Base-by-base conservation (phyloP, 169 alveolate species). In the Eimeria sp. region DNA sequence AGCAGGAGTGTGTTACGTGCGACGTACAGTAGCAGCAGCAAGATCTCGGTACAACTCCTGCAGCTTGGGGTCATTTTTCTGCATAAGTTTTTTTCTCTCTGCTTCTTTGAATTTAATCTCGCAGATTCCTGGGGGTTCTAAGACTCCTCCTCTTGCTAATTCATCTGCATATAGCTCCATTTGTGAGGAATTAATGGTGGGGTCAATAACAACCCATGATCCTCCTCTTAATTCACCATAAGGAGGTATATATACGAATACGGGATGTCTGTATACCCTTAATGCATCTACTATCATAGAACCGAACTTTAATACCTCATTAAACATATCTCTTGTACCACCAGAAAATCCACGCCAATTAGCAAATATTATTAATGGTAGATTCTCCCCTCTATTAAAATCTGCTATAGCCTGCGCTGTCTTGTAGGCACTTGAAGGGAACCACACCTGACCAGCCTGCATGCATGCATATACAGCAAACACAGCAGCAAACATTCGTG, bases 191-290 rank as follows among this genome's bases (percentile, higher is more conserved):
- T 98, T 98, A 88, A 98, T 95, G 57, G 98, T 95, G 54, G 98
- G 98, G 87, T 97, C 99, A 11, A 98, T 97, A 67, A 98, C 99
- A n/a, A 98, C 99, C 99, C 99, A 98, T n/a, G 99, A 98, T 34
- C 99, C 99, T 7, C 99, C 99, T 27, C 99, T 96, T 58, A 98
- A 88, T 86, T 98, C 99, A 14, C 98, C 99, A 25, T 91, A 94
- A 40, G 98, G 98, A 9, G 99, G 99, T n/a, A 98, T 97, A 95
- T 98, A 98, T 20, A 98, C 98, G 76, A 98, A 96, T 57, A 97
- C 97, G 58, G 99, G 98, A 58, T 98, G 99, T 45, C 95, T 95
- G 96, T 97, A 98, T 92, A 96, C 95, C 65, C 96, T 97, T 30
- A 97, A 92, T 20, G 97, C 98, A 67, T 97, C 98, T 92, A 98